Conservation (phyloP, 768 basidiomycete species). For the Calvatia gigantea region DNA sequence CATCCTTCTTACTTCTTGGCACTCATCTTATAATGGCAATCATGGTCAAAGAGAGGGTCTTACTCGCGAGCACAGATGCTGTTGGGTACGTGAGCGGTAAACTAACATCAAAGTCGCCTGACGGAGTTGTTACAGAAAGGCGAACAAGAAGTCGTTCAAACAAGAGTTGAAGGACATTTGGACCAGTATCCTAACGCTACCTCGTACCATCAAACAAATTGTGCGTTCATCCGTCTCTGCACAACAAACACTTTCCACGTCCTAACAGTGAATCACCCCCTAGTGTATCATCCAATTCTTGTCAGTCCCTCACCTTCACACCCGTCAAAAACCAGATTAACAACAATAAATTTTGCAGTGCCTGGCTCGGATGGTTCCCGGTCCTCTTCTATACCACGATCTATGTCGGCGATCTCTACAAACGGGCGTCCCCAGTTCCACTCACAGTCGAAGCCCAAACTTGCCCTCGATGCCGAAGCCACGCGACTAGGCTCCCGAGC, state of each 20-base stretch:
- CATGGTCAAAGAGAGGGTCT: conserved; percentile 70
- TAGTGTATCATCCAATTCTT: conserved; percentile 82
- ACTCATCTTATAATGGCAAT: conserved; percentile 63
- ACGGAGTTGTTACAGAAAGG: conserved; percentile 18
- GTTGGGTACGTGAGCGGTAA: conserved; percentile 16
- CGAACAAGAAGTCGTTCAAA: conserved; percentile 25
- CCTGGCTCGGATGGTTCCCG: conserved; percentile 92
- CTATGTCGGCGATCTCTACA: conserved; percentile 88
- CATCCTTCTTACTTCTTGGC: conserved; percentile 58
- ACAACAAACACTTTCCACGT: not conserved
- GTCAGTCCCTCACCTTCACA: conserved; percentile 35
- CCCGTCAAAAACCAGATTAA: not conserved
- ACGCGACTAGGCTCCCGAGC: conserved; percentile 84
- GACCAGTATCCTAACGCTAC: conserved; percentile 64
- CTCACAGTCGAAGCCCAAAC: conserved; percentile 23
- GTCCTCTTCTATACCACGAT: conserved; percentile 84
- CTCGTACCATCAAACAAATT: conserved; percentile 73
- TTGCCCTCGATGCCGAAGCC: conserved; percentile 57
- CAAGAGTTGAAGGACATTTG: conserved; percentile 65
- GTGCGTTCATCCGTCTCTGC: conserved; percentile 41
- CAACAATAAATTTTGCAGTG: conserved; percentile 34
- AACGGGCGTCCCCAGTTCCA: conserved; percentile 34
- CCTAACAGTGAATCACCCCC: not conserved
- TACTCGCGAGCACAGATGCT: conserved; percentile 34
- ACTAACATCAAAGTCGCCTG: not conserved